Conservation (phyloP, 208 protist genomes). For the Phytomonas francai region DNA sequence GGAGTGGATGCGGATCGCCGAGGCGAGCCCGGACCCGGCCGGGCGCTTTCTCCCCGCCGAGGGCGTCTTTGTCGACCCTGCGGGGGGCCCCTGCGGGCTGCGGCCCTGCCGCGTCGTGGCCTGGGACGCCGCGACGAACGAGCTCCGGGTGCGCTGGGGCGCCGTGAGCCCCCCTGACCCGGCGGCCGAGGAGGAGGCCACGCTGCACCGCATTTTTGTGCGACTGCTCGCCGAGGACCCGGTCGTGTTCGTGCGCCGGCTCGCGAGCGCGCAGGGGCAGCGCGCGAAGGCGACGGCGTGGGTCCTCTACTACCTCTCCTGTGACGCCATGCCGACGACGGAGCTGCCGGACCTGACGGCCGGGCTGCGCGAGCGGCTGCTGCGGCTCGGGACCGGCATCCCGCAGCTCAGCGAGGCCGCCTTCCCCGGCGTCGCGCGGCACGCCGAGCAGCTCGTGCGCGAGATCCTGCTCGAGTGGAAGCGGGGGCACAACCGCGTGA, state of each 20-base stretch:
- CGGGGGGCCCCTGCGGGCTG: constrained; percentile 37
- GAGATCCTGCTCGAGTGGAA: constrained; percentile 88
- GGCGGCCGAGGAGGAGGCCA: constrained; percentile 10
- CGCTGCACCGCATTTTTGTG: constrained; percentile 80
- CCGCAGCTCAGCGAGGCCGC: constrained; percentile 64
- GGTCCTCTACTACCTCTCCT: constrained; percentile 89
- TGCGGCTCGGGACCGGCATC: constrained; percentile 74
- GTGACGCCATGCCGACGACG: constrained; percentile 88
- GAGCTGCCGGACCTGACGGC: constrained; percentile 57
- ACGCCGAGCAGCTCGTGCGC: constrained; percentile 64
- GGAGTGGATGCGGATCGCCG: constrained; percentile 89
- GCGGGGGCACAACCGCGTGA: constrained; percentile 87
- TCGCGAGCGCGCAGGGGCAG: constrained; percentile 71
- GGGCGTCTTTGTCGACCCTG: constrained; percentile 41
- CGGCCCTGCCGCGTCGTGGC: constrained; percentile 78
- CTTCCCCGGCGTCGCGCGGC: constrained; percentile 66
- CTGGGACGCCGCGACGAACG: constrained; percentile 67
- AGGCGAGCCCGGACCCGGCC: constrained; percentile 19
- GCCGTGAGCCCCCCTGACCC: not conserved
- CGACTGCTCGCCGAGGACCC: constrained; percentile 87
- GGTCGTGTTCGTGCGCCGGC: constrained; percentile 80
- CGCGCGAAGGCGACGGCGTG: constrained; percentile 82
- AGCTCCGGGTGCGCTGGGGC: constrained; percentile 67
- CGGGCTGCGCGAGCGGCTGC: constrained; percentile 50
- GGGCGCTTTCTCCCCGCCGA: constrained; percentile 76